A percentile compares a stretch with the other conserved stretches of the same genome.
Conservation (phyloP, 2,329 filamentous ascomycete genomes). For the Aureobasidium sp. region DNA sequence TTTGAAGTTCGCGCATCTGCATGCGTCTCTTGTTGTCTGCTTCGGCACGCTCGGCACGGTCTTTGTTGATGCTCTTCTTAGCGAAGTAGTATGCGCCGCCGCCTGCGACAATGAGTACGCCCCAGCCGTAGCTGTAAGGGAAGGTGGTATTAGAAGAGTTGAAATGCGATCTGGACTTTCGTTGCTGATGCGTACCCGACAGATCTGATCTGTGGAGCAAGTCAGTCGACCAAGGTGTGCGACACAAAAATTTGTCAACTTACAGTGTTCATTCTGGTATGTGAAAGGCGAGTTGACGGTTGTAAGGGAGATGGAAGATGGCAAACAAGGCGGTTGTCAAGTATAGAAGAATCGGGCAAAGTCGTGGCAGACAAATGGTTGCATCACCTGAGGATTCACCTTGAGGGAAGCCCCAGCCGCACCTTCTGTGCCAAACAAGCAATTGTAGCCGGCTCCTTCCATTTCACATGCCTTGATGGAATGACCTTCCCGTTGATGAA, state of each 20-base stretch:
- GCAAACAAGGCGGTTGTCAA: background rate
- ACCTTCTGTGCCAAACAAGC: constrained; percentile 1
- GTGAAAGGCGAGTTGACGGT: background rate
- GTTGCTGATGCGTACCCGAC: constrained; percentile 16
- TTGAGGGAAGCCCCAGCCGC: constrained; percentile 1
- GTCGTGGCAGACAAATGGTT: constrained; percentile 6
- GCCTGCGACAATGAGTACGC: constrained; percentile 77
- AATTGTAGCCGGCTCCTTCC: background rate
- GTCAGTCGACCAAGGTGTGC: background rate
- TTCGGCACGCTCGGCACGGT: constrained; percentile 66
- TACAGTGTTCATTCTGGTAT: constrained; percentile 23
- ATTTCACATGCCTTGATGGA: background rate
- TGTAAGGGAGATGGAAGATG: background rate
- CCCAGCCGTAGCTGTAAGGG: constrained; percentile 74
- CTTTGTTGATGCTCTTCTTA: constrained; percentile 88
- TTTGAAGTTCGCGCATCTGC: constrained; percentile 16
- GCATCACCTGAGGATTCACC: constrained; percentile 9
- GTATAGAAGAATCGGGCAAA: constrained; percentile 2
- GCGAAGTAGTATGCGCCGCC: constrained; percentile 93
- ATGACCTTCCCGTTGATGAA: background rate
- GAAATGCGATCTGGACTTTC: background rate
- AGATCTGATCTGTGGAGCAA: constrained; percentile 16
- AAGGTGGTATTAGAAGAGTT: background rate
- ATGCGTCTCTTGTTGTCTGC: constrained; percentile 56
- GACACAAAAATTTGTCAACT: constrained; percentile 9